Evolutionary conservation across 495 filamentous ascomycete genomes (phyloP), one percentile per base, ranked within the genome.

Genomic region (Penicillium diatomitis): DNA sequence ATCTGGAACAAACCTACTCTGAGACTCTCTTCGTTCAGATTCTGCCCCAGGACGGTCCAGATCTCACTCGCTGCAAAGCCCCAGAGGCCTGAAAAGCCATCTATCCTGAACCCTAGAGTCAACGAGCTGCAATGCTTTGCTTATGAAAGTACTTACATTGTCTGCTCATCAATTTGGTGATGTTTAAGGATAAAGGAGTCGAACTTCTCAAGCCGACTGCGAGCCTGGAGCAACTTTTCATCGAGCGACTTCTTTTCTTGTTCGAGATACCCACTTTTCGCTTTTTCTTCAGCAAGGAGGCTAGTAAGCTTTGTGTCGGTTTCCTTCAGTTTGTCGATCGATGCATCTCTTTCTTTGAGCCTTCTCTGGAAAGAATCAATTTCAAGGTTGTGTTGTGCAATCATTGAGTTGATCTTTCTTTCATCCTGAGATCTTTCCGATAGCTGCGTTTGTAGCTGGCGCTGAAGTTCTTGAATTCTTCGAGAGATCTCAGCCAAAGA

Each of bases 181-280:
- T 20, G 5, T 37, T 37, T 28, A 37, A 46, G 11, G 44, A 37
- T 37, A 37, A 46, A 46, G 29, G 11, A 9, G 10, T 46, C 44
- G 32, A 46, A 37, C 44, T 46, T 46, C 29, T 37, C 5, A 46
- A 46, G 44, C 30, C 9, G 33, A 37, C 32, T 37, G 5, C 3
- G 11, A 46, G 44, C 64, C 48, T 65, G 68, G 41, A 54, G 63
- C 51, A 61, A 61, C 60, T 71, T 77, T 54, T 67, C 68, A 41
- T 62, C 58, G 12, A 76, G 11, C 53, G 75, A 58, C 6, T 66
- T 70, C 12, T 68, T 63, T 4, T 37, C 44, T 46, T 6, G 35
- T 46, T 46, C 44, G 29, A 46, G 44, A n/a, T 37, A 33, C 5
- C 9, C 44, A 1, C 44, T 46, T 37, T 46, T 46, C 11, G 11